Conservation (phyloP, 495 filamentous ascomycete species). For the Trichodelitschia bisporula region DNA sequence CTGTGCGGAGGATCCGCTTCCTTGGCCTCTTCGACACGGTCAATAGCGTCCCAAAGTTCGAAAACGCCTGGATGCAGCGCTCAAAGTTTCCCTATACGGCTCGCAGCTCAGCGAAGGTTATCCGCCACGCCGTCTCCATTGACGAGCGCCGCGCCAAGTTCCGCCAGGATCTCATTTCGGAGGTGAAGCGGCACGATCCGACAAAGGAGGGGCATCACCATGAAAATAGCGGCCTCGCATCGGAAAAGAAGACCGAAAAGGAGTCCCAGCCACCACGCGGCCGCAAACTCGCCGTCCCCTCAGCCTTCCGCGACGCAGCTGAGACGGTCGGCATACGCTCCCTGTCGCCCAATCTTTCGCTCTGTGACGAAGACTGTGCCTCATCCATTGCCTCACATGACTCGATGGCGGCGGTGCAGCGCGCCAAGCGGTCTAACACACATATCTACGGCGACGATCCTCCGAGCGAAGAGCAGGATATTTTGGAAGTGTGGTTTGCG, state of each 20-base stretch:
- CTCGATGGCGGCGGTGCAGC: conserved; percentile 5
- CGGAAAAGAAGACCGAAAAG: neutral
- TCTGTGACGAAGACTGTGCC: too few species aligned
- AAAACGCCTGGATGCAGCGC: conserved; percentile 66
- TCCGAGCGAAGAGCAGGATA: conserved; percentile 34
- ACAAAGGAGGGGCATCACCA: conserved; percentile 1
- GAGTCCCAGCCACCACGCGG: neutral
- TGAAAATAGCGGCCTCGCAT: neutral
- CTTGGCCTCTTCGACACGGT: conserved; percentile 53
- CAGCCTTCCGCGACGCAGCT: conserved; percentile 5
- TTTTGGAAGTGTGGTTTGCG: conserved; percentile 67
- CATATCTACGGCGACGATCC: conserved; percentile 18
- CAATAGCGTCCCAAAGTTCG: conserved; percentile 62
- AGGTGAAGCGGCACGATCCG: conserved; percentile 16
- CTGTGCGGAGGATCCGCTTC: conserved; percentile 46
- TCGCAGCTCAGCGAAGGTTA: conserved; percentile 42
- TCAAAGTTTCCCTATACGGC: conserved; percentile 68
- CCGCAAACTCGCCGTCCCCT: neutral
- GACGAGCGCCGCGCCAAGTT: conserved; percentile 23
- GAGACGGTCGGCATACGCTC: conserved; percentile 8
- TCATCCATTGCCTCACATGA: conserved; percentile 4
- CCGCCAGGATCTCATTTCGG: conserved; percentile 46
- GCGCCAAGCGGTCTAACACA: neutral
- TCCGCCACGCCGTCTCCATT: conserved; percentile 16
- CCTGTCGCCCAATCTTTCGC: conserved; percentile 5